Evolutionary conservation across 148 eudicot species (phyloP), one percentile per base, ranked within the genome.

Genomic region (Vaccinium macrocarpon): DNA sequence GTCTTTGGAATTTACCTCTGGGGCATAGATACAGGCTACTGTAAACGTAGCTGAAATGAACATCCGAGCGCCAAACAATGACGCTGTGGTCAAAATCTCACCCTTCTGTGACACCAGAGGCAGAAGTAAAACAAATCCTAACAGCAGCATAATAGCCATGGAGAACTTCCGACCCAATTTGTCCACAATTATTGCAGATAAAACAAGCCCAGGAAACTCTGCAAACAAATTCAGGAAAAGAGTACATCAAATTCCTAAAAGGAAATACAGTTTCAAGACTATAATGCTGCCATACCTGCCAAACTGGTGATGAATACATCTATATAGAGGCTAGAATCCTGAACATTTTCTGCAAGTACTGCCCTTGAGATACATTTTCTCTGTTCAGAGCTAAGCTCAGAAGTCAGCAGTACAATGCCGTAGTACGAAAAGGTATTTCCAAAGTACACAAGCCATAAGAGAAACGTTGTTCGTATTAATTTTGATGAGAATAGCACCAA

Each of bases 361-460:
- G 84, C 7, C 19, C 21, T 53, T 57, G 81, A 42, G 79, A 66
- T 6, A 78, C 89, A 86, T 52, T 80, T 70, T 61, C 52, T 86
- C 81, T 86, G 61, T 42, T 49, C 85, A 78, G 84, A 85, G 84
- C 91, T 91, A 23, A 91, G 84, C 82, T 85, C 73, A 25, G 92
- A 88, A 25, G 90, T 91, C 85, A 91, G 79, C 87, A 91, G 80
- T 71, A 89, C 16, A 51, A 91, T 51, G 25, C 91, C 92, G 80
- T 91, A 91, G 59, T 91, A 91, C 8, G 89, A 83, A 64, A 89
- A 91, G n/a, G 88, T 82, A 85, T 83, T 86, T n/a, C 84, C 88
- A 21, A 91, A 87, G 83, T 51, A 86, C 55, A 85, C 4, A 15
- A 78, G 19, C 92, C 91, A 91, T 29, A 91, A 59, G n/a, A 85